Evolutionary conservation across 331 rosid species (phyloP), one percentile per base, ranked within the genome.

Genomic region (Malus hybrid): DNA sequence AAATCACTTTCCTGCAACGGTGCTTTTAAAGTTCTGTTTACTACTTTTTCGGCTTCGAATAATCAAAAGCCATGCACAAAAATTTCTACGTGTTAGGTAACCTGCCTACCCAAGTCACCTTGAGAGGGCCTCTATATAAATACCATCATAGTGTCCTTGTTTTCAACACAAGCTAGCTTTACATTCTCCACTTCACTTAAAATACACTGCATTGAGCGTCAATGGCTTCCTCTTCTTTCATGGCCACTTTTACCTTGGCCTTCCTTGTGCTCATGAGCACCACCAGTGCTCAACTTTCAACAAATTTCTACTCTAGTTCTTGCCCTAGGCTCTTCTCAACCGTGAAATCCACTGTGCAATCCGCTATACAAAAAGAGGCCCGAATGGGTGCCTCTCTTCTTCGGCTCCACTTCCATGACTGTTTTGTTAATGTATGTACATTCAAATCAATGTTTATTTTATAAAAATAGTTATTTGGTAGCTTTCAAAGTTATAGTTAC

Each of bases 321-420:
- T 93, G 98, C 66, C 98, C 98, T 3, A 74, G 80, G 6, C 88
- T 93, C 73, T 55, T 83, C 54, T 52, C 87, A 52, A 81, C 88
- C 3, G 93, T 93, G 44, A 87, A 80, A 76, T 65, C 80, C 65
- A 74, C 80, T 0, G 89, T 93, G n/a, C 84, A 82, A 39, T 81
- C 94, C 0, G 97, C 96, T 10, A 80, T 93, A 18, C 16, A 70
- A 1, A 93, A 85, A 8, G 98, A 93, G 74, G 33, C 94, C 32
- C 90, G 98, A 18, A 93, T 91, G 95, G 97, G 97, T 16, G 97
- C 98, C 78, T 93, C 98, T 62, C 85, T 93, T 70, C 90, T 93
- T 11, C 98, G 98, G 71, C 76, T 93, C 80, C 89, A 87, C 89
- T 93, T 93, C 79, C 98, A 93, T 13, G 98, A 93, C 36, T 93